Conservation (phyloP, 2,329 filamentous ascomycete species). For the Monosporascus sp. region DNA sequence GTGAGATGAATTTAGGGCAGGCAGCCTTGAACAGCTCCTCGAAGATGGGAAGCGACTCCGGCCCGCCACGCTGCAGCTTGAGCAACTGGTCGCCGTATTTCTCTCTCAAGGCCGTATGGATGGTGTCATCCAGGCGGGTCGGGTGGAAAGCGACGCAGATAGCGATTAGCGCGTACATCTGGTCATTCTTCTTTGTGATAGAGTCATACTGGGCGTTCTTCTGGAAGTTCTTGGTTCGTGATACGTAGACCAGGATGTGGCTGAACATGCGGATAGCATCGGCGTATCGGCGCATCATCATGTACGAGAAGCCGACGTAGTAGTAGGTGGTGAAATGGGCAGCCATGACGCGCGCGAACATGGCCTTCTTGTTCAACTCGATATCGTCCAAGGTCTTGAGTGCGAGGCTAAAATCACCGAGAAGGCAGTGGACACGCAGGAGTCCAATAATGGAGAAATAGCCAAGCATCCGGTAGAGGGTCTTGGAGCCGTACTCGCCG, state of each 20-base stretch:
- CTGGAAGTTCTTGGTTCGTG: slow-evolving; percentile 99
- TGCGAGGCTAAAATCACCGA: slow-evolving; percentile 96
- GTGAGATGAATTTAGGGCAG: slow-evolving; percentile 99
- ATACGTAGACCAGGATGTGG: slow-evolving; percentile 99
- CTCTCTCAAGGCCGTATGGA: slow-evolving; percentile 95
- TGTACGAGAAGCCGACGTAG: slow-evolving; percentile 99
- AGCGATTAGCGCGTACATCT: slow-evolving; percentile 98
- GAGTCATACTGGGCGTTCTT: slow-evolving; percentile 98
- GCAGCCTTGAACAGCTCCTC: slow-evolving; percentile 96
- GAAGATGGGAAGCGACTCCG: slow-evolving; percentile 91
- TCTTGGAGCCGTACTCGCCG: slow-evolving; percentile 91
- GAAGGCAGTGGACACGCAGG: slow-evolving; percentile 88
- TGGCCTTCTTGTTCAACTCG: slow-evolving; percentile 99
- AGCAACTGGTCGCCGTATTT: slow-evolving; percentile 99
- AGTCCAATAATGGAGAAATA: slow-evolving; percentile 99
- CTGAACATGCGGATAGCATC: slow-evolving; percentile 99
- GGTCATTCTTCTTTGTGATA: slow-evolving; percentile 99
- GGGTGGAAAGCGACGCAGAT: slow-evolving; percentile 99
- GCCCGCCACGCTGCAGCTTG: slow-evolving; percentile 92
- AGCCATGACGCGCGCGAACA: slow-evolving; percentile 99
- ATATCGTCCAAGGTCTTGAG: slow-evolving; percentile 99
- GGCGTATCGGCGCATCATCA: slow-evolving; percentile 99
- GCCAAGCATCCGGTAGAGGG: slow-evolving; percentile 94
- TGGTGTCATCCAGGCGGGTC: slow-evolving; percentile 94
- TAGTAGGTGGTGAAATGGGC: slow-evolving; percentile 99